Evolutionary conservation across 1,284 basidiomycete genomes (phyloP).

Genomic region (Megacollybia platyphylla): DNA sequence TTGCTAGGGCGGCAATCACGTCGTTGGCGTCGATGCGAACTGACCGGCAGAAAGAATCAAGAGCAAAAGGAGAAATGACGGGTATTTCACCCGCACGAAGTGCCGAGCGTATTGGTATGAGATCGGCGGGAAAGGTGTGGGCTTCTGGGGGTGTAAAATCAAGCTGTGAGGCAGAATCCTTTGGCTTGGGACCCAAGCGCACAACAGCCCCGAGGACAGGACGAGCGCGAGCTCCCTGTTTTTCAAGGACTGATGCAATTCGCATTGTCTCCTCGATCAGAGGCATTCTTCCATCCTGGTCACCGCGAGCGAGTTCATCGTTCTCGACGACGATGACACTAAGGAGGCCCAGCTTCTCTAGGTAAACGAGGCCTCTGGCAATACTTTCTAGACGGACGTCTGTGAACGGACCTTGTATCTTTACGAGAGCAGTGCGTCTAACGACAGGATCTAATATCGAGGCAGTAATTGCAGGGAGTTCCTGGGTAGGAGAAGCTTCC

Average conservation of each 20-base stretch:
- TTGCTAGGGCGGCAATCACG: constrained; percentile 78
- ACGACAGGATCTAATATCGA: constrained; percentile 80
- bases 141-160: constrained; percentile 48
- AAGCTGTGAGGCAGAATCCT: constrained; percentile 21
- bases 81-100: constrained; percentile 91
- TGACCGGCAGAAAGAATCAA: constrained; percentile 84
- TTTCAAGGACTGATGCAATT: constrained; percentile 75
- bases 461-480: constrained; percentile 48
- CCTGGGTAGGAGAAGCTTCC: constrained; percentile 7
- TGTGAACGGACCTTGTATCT: constrained; percentile 96
- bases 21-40: constrained; percentile 85
- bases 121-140: constrained; percentile 63
- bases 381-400: constrained; percentile 92
- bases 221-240: constrained; percentile 75
- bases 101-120: constrained; percentile 77
- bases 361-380: constrained; percentile 84
- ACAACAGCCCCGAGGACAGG: constrained; percentile 84
- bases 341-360: constrained; percentile 91
- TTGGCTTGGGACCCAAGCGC: constrained; percentile 67
- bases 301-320: constrained; percentile 61
- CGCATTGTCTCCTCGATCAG: constrained; percentile 71
- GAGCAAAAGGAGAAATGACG: constrained; percentile 87
- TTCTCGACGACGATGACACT: constrained; percentile 92
- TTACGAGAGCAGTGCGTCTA: constrained; percentile 85
- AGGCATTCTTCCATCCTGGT: constrained; percentile 48